Base-by-base conservation (phyloP, 768 basidiomycete genomes). In the Crucibulum laeve region DNA sequence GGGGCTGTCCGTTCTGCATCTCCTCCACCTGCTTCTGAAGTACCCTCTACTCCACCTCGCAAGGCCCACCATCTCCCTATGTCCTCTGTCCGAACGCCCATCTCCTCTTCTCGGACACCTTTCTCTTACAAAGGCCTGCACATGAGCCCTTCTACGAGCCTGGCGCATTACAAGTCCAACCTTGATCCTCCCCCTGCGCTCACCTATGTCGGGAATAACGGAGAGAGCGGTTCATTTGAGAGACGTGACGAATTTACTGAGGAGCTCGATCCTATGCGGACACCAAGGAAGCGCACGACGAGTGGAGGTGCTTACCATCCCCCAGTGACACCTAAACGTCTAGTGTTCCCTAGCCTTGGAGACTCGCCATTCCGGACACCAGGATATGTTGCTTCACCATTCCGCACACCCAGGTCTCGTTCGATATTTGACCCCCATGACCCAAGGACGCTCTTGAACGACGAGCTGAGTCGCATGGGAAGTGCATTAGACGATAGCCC, bases 401-500 rank as follows among this genome's bases (percentile, higher is more conserved):
- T 65, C 50, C 67, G 71, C 35, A 72, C 77, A 10, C 80, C 78
- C 3, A 69, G 69, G 10, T 68, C 74, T 34, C 63, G 74, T 47
- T 65, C 54, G 21, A 69, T 85, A 24, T 80, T 78, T 49, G 87
- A 88, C 56, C 85, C 86, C 23, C 80, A 85, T 49, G 84, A 88
- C 59, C 84, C 86, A 3, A 67, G 75, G 24, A 66, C 74, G 24
- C 53, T 87, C 33, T 65, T 90, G 18, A 84, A 87, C 38, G 88
- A 90, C 38, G 88, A 91, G 45, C 65, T 91, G 43, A 76, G 71
- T 38, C 67, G 81, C 44, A 61, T 79, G 45, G 70, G 72, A 3
- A 66, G 53, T 45, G 69, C 61, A 15, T 54, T 60, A 22, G 73
- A 72, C 17, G 81, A 82, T 25, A 87, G 84, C 53, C 87, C 86